phyloP scores from a whole-genome alignment of 352 stramenopile genomes.

The Phytophthora ramorum region DNA sequence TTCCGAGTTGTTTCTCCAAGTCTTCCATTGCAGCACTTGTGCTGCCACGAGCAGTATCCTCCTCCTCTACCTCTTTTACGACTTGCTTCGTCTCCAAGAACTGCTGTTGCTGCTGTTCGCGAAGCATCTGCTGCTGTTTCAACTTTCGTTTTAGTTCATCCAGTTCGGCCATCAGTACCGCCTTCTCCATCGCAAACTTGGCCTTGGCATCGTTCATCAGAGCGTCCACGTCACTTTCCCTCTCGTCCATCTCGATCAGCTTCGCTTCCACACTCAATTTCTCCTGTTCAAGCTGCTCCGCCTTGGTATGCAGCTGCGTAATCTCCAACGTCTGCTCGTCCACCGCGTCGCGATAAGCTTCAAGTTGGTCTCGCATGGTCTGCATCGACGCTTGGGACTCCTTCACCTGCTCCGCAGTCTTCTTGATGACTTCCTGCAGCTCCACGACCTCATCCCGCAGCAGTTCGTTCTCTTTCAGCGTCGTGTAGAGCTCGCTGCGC shows the following conservation, averaged over 20 bases:
- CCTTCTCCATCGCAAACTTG: conserved; percentile 68
- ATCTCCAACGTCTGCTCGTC: conserved; percentile 79
- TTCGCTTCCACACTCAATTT: conserved; percentile 66
- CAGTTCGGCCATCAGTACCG: conserved; percentile 49
- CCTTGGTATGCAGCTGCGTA: conserved; percentile 57
- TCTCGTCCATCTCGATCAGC: conserved; percentile 81
- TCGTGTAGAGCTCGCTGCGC: conserved; percentile 65
- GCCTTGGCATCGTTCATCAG: conserved; percentile 51
- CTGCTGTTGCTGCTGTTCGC: conserved; percentile 48
- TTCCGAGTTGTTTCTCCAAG: conserved; percentile 63
- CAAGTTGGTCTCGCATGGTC: conserved; percentile 60
- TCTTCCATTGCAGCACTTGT: conserved; percentile 36
- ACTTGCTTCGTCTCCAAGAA: conserved; percentile 21
- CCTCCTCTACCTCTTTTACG: conserved; percentile 10
- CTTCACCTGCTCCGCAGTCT: conserved; percentile 43
- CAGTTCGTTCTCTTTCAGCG: conserved; percentile 73
- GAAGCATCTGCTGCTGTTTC: conserved; percentile 42
- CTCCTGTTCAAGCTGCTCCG: conserved; percentile 60
- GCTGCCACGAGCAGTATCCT: conserved; percentile 10
- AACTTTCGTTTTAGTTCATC: conserved; percentile 50
- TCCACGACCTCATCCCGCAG: conserved; percentile 49
- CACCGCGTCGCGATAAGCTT: conserved; percentile 56
- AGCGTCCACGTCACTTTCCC: conserved; percentile 62
- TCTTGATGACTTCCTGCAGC: conserved; percentile 46
- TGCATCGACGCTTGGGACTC: conserved; percentile 55